Percentiles rank a stretch among this genome's conserved stretches.
phyloP scores from a whole-genome alignment of 768 basidiomycete genomes.

The Boletus vermiculosoides region DNA sequence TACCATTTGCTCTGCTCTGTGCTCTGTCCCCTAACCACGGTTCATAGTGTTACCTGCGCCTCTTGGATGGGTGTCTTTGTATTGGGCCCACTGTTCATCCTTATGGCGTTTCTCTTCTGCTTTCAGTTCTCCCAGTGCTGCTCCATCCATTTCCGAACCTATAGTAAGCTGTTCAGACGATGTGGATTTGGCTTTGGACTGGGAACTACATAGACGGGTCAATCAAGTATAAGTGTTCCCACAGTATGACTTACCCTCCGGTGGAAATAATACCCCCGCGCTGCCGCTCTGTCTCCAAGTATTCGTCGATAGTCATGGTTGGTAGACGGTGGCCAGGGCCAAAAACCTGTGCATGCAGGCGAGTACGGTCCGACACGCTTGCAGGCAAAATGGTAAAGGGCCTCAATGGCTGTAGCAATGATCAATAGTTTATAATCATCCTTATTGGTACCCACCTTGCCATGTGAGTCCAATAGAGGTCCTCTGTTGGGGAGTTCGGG shows the following conservation, averaged over 20 bases:
- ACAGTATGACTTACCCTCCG: slow-evolving; percentile 64
- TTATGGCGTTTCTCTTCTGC: slow-evolving; percentile 75
- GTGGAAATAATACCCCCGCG: slow-evolving; percentile 86
- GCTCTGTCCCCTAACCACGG: slow-evolving; percentile 49
- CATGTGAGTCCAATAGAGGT: slow-evolving; percentile 68
- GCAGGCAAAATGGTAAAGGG: slow-evolving; percentile 93
- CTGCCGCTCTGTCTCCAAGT: slow-evolving; percentile 79
- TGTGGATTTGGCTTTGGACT: slow-evolving; percentile 64
- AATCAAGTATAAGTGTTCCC: slow-evolving; percentile 1
- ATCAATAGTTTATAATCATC: slow-evolving; percentile 5
- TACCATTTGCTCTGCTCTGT: slow-evolving; percentile 5
- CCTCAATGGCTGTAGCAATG: slow-evolving; percentile 62
- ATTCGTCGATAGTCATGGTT: slow-evolving; percentile 95
- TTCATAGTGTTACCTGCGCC: slow-evolving; percentile 99
- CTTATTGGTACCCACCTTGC: slow-evolving; percentile 56
- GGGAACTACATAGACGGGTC: slow-evolving; percentile 45
- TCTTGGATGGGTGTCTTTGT: slow-evolving; percentile 78
- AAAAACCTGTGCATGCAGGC: slow-evolving; percentile 80
- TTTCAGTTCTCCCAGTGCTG: slow-evolving; percentile 61
- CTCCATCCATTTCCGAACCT: slow-evolving; percentile 85
- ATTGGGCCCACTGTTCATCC: slow-evolving; percentile 90
- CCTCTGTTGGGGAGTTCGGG: slow-evolving; percentile 48
- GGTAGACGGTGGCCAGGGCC: slow-evolving; percentile 80
- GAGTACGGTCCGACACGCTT: slow-evolving; percentile 61
- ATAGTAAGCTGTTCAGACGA: slow-evolving; percentile 74